Percentiles rank a stretch among this genome's conserved stretches.
These are phyloP conservation scores for Plantago ovata DNA, from an alignment of 257 asterid genomes.

Conservation along the genomic window DNA sequence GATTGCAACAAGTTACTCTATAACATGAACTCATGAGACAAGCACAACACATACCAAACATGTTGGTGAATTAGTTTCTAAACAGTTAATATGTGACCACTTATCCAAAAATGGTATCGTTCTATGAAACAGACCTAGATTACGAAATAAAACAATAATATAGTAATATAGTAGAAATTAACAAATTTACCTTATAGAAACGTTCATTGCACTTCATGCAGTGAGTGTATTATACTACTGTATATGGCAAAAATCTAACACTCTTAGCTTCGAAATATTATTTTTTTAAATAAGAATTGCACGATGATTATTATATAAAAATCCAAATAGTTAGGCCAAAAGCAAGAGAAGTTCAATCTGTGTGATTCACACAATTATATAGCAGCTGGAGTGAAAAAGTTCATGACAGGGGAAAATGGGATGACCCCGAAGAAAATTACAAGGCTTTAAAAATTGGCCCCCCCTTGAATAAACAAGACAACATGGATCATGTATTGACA, in stretches of 20 bases:
- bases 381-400: background rate
- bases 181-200: too few relatives aligned
- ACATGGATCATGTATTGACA: too few relatives aligned
- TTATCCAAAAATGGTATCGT: background rate
- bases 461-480: background rate
- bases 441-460: background rate
- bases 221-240: too few relatives aligned
- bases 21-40: too few relatives aligned
- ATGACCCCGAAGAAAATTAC: background rate
- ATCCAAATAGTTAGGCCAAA: background rate
- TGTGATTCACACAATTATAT: background rate
- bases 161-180: too few relatives aligned
- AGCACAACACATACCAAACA: background rate
- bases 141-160: background rate
- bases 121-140: background rate
- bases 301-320: too few relatives aligned
- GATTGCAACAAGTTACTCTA: constrained; percentile 1
- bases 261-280: too few relatives aligned
- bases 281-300: too few relatives aligned
- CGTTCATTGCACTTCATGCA: too few relatives aligned
- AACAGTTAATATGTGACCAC: background rate
- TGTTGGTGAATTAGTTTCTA: background rate
- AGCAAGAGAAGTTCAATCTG: background rate
- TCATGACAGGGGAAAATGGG: background rate
- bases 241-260: too few relatives aligned